Evolutionary conservation across 108 stramenopile species (phyloP).

Genomic region (Parmales sp.): DNA sequence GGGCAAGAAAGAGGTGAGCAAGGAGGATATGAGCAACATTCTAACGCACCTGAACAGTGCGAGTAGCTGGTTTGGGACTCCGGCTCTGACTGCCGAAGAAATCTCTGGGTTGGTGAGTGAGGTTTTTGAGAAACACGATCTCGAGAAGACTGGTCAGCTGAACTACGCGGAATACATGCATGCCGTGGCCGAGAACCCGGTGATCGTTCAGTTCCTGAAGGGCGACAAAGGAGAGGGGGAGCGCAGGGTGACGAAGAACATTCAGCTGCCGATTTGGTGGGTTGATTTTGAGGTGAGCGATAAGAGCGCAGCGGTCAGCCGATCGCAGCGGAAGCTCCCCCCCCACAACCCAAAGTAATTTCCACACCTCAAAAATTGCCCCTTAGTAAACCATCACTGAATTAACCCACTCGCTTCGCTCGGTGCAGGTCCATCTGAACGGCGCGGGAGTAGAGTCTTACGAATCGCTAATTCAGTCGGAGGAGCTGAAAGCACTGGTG

Average conservation of each 20-base stretch:
- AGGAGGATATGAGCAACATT: not conserved
- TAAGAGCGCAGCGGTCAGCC: too few species aligned
- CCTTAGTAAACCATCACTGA: too few species aligned
- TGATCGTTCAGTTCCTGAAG: not conserved
- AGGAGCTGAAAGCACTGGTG: too few species aligned
- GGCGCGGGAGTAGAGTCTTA: too few species aligned
- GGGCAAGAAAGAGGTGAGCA: not conserved
- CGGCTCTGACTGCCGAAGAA: not conserved
- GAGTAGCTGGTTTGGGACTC: not conserved
- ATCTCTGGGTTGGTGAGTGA: not conserved
- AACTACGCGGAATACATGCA: slow-evolving; percentile 4
- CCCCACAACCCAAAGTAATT: too few species aligned
- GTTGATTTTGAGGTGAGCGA: too few species aligned
- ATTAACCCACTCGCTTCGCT: too few species aligned
- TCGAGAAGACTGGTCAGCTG: not conserved
- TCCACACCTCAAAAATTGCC: too few species aligned
- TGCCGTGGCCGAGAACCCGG: slow-evolving; percentile 11
- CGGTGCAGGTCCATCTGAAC: too few species aligned
- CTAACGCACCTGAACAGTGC: not conserved
- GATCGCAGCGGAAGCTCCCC: too few species aligned
- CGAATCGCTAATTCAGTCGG: too few species aligned
- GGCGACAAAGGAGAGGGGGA: not conserved
- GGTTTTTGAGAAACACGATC: slow-evolving; percentile 4
- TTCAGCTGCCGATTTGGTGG: slow-evolving; percentile 3
- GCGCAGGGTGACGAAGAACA: not conserved